Base-by-base conservation (phyloP, 2,329 filamentous ascomycete genomes). In the Scytalidium sp. region DNA sequence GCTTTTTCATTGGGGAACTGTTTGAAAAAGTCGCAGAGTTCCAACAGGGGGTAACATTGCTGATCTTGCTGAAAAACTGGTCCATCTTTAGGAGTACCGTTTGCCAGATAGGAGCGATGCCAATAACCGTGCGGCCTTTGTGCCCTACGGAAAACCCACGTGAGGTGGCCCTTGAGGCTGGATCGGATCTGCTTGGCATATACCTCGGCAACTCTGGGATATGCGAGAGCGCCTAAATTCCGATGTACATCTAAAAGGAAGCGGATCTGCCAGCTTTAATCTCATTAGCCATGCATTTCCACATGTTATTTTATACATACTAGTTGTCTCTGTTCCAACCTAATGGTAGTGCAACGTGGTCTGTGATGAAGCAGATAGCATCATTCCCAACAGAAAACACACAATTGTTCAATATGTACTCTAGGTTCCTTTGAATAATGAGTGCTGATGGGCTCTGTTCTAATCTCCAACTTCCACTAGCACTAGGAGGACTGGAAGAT, bases 281-380 rank as follows among this genome's bases (percentile, higher is more conserved):
- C n/a, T n/a, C n/a, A n/a, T n/a, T n/a, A n/a, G n/a, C n/a, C n/a
- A n/a, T n/a, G n/a, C n/a, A n/a, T n/a, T n/a, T n/a, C n/a, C n/a
- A n/a, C n/a, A n/a, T n/a, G n/a, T n/a, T n/a, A n/a, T n/a, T n/a
- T n/a, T 13, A 13, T 29, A 29, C 25, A 29, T 29, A 29, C 25
- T 57, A 57, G 22, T 59, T 60, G 29, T 60, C 57, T 6, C 57
- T 45, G 13, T 58, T 58, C 56, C 56, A 60, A 6, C 56, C 57
- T 8, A 60, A 46, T 11, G 53, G 56, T 17, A 60, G 41, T 1
- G 57, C 57, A 11, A 56, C 47, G 42, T 59, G 56, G 27, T 60
- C 57, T 6, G 57, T 49, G 5, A 59, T 29, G 20, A 58, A 2
- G 41, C 10, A n/a, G 41, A 39, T 6, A 11, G 1, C 25, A 29